Evolutionary conservation across 176 grass and related monocot species (phyloP).

Genomic region (Pontederia paniculata): DNA sequence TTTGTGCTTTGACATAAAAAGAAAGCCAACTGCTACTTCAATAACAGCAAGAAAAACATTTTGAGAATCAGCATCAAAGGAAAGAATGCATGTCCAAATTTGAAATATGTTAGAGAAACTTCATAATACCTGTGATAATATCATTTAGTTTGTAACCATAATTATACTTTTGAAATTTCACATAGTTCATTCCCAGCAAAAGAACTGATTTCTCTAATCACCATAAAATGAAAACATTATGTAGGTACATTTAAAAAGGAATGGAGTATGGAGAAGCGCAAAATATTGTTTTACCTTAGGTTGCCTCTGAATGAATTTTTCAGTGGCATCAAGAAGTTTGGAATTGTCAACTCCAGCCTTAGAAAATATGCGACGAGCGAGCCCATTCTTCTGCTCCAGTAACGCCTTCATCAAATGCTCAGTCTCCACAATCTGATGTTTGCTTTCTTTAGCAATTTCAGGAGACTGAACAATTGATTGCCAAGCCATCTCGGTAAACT

Average conservation of each 20-base stretch:
- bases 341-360: slow-evolving; percentile 90
- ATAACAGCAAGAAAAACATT: too few relatives aligned
- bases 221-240: not conserved
- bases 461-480: slow-evolving; percentile 69
- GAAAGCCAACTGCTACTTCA: too few relatives aligned
- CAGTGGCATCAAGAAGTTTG: slow-evolving; percentile 76
- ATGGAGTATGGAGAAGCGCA: not conserved
- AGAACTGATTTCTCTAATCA: not conserved
- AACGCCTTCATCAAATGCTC: slow-evolving; percentile 95
- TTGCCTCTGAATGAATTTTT: slow-evolving; percentile 90
- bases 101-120: too few relatives aligned
- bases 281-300: slow-evolving; percentile 46
- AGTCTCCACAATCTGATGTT: slow-evolving; percentile 95
- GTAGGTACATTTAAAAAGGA: not conserved
- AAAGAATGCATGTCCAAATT: too few relatives aligned
- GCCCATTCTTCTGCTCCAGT: slow-evolving; percentile 92
- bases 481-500: slow-evolving; percentile 98
- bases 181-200: too few relatives aligned
- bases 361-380: slow-evolving; percentile 89
- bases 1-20: too few relatives aligned
- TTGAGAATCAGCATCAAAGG: too few relatives aligned
- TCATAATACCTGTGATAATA: too few relatives aligned
- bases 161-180: too few relatives aligned
- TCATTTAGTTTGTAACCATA: too few relatives aligned
- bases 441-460: slow-evolving; percentile 90